These are phyloP conservation scores for Yamadazyma sp. DNA, from an alignment of 1,139 yeast species.

Conservation along the genomic window DNA sequence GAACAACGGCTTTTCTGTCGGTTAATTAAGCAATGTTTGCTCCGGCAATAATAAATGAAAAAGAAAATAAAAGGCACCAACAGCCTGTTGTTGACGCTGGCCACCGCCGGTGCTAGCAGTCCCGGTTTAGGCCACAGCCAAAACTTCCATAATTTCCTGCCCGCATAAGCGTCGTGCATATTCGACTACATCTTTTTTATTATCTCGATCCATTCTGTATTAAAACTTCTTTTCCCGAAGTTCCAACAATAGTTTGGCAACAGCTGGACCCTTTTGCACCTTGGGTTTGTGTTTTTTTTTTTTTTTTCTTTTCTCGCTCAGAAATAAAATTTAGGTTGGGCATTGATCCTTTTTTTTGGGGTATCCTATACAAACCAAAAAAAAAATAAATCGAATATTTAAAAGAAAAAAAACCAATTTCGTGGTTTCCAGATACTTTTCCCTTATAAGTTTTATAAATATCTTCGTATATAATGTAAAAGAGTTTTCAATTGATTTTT, in stretches of 20 bases:
- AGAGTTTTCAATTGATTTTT: neutral
- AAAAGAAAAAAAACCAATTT: neutral
- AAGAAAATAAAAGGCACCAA: too few species aligned
- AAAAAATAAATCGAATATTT: too few species aligned
- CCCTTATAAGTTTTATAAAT: constrained; percentile 3
- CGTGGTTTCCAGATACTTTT: neutral
- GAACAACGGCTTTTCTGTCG: too few species aligned
- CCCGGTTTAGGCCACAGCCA: neutral
- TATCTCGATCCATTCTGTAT: neutral
- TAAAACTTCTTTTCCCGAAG: neutral
- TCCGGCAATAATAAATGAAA: too few species aligned
- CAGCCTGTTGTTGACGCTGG: too few species aligned
- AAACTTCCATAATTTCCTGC: neutral
- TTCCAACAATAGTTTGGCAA: neutral
- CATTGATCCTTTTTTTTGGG: constrained; percentile 1
- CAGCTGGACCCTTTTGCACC: neutral
- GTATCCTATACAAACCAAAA: neutral
- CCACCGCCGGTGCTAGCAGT: too few species aligned
- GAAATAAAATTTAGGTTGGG: constrained; percentile 1
- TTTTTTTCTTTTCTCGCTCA: neutral
- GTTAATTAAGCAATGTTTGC: too few species aligned
- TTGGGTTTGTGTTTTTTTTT: constrained; percentile 1
- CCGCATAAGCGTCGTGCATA: neutral
- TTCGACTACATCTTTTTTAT: neutral
- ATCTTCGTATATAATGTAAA: constrained; percentile 5